Evolutionary conservation across 2,329 filamentous ascomycete species (phyloP).

Genomic region (Beauveria rudraprayagi): DNA sequence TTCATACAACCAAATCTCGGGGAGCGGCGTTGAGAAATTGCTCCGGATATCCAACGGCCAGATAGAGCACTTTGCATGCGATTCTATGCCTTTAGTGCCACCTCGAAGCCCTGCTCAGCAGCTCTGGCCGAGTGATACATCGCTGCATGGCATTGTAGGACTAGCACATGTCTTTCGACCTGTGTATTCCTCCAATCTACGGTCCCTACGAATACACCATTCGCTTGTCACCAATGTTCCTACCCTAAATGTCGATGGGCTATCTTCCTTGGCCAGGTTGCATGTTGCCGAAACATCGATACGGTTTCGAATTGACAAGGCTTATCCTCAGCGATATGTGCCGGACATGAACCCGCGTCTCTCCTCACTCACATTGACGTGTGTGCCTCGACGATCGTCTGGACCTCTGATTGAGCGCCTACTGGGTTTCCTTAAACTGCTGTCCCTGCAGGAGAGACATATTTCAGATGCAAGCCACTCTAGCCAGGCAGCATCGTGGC

Average conservation of each 20-base stretch:
- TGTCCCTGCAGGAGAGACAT: slow-evolving; percentile 39
- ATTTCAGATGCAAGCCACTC: slow-evolving; percentile 27
- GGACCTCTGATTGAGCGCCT: slow-evolving; percentile 43
- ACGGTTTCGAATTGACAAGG: slow-evolving; percentile 32
- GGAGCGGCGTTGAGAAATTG: slow-evolving; percentile 33
- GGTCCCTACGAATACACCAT: slow-evolving; percentile 48
- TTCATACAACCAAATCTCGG: slow-evolving; percentile 41
- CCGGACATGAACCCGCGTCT: slow-evolving; percentile 52
- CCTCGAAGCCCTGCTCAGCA: slow-evolving; percentile 7
- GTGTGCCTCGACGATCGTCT: slow-evolving; percentile 44
- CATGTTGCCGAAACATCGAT: slow-evolving; percentile 39
- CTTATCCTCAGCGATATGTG: slow-evolving; percentile 39
- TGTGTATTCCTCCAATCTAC: slow-evolving; percentile 44
- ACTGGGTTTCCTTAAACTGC: slow-evolving; percentile 36
- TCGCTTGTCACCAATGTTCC: slow-evolving; percentile 50
- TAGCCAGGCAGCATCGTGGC: slow-evolving; percentile 20
- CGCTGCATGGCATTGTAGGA: slow-evolving; percentile 36
- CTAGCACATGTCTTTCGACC: slow-evolving; percentile 42
- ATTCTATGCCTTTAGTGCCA: slow-evolving; percentile 28
- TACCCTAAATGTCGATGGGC: slow-evolving; percentile 30
- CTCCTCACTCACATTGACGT: slow-evolving; percentile 42
- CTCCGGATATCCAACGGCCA: slow-evolving; percentile 36
- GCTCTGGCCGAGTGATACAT: slow-evolving; percentile 23
- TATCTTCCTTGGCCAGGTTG: slow-evolving; percentile 28
- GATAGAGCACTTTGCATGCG: slow-evolving; percentile 46